Evolutionary conservation across 2,329 filamentous ascomycete species (phyloP).

Genomic region (Trichoderma aggressivum): DNA sequence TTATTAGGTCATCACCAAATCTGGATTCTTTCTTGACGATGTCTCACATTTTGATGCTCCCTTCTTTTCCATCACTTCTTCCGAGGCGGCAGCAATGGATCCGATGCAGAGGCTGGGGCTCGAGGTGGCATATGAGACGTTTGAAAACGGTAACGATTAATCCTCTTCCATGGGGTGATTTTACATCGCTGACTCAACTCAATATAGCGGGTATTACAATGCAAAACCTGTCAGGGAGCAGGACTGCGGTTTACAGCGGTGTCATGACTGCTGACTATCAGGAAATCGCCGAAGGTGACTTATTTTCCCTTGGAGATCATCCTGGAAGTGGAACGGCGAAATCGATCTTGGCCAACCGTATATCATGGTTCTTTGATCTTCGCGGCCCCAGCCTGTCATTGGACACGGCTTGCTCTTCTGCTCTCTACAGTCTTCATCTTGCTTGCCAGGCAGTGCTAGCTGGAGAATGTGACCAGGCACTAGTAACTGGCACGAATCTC

Average conservation of each 20-base stretch:
- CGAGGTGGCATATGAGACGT: neutral
- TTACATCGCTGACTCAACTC: neutral
- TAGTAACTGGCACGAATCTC: neutral
- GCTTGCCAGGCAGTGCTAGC: neutral
- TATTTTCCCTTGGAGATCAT: neutral
- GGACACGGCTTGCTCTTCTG: neutral
- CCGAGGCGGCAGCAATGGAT: neutral
- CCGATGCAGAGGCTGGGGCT: neutral
- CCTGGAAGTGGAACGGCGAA: neutral
- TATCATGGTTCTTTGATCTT: constrained; percentile 1
- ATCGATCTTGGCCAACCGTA: neutral
- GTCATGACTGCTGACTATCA: neutral
- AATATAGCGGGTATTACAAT: neutral
- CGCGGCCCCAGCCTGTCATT: neutral
- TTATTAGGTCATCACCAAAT: neutral
- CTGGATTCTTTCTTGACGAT: neutral
- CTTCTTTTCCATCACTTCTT: neutral
- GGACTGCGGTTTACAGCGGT: neutral
- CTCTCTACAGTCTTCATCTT: neutral
- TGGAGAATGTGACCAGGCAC: neutral
- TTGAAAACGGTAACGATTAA: neutral
- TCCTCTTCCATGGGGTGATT: neutral
- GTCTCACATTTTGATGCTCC: neutral
- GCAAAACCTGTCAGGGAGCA: neutral
- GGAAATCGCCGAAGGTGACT: neutral